A percentile compares a stretch with the other conserved stretches of the same genome.
Evolutionary conservation across 805 yeast genomes (phyloP).

Genomic region (Lipomyces sp.): DNA sequence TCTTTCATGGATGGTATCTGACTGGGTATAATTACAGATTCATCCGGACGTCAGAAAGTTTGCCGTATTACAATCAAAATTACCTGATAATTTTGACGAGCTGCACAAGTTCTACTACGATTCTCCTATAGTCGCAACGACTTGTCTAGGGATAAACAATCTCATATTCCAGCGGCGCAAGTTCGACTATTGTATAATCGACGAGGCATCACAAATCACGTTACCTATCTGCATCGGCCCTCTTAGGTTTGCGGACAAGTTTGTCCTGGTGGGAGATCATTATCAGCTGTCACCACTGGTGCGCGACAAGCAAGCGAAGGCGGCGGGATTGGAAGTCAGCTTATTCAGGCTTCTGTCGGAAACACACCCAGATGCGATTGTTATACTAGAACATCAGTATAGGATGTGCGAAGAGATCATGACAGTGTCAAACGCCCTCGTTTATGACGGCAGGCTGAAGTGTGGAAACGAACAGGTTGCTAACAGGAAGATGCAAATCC

Average conservation of each 20-base stretch:
- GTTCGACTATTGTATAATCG: slow-evolving; percentile 92
- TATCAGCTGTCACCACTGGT: slow-evolving; percentile 89
- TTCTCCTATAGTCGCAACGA: slow-evolving; percentile 79
- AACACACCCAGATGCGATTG: slow-evolving; percentile 68
- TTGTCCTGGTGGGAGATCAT: slow-evolving; percentile 95
- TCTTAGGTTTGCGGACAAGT: slow-evolving; percentile 67
- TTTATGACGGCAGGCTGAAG: slow-evolving; percentile 69
- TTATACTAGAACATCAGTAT: slow-evolving; percentile 76
- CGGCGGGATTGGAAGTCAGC: slow-evolving; percentile 66
- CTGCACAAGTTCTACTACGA: slow-evolving; percentile 48
- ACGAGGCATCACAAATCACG: slow-evolving; percentile 95
- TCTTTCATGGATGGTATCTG: no score
- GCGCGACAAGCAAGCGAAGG: slow-evolving; percentile 59
- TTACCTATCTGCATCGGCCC: slow-evolving; percentile 92
- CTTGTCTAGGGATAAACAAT: slow-evolving; percentile 74
- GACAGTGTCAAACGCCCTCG: slow-evolving; percentile 72
- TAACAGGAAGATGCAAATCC: slow-evolving; percentile 52
- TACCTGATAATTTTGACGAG: slow-evolving; percentile 39
- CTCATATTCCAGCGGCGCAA: slow-evolving; percentile 53
- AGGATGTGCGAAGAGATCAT: slow-evolving; percentile 90
- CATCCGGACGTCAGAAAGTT: slow-evolving; percentile 60
- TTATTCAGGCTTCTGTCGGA: slow-evolving; percentile 74
- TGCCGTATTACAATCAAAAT: slow-evolving; percentile 15
- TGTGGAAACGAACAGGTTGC: slow-evolving; percentile 73
- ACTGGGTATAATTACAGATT: slow-evolving; percentile 38